Conservation (phyloP, 805 yeast species). For the Candida maris region DNA sequence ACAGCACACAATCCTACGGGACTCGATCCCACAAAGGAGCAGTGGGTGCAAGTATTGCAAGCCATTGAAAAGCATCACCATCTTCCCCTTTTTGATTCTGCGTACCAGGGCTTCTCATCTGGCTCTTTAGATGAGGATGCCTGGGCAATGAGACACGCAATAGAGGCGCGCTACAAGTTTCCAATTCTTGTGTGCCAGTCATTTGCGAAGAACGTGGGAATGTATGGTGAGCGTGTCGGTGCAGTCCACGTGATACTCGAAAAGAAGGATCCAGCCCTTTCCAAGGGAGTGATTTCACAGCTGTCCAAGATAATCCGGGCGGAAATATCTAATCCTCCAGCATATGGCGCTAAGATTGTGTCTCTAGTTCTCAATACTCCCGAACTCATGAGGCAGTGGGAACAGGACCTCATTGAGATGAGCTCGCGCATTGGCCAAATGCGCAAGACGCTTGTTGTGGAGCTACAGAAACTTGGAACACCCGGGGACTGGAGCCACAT, state of each 20-base stretch:
- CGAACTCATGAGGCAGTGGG: conserved; percentile 76
- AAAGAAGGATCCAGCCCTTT: conserved; percentile 37
- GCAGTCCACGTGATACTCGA: conserved; percentile 76
- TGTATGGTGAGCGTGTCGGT: conserved; percentile 97
- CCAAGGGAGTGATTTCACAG: conserved; percentile 67
- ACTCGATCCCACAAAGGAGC: conserved; percentile 78
- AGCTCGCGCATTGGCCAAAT: conserved; percentile 74
- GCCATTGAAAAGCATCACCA: conserved; percentile 60
- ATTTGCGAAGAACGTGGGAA: conserved; percentile 93
- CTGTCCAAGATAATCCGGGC: conserved; percentile 72
- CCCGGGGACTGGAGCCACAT: conserved; percentile 95
- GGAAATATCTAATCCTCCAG: conserved; percentile 91
- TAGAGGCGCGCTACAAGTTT: conserved; percentile 42
- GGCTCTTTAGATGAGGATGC: conserved; percentile 84
- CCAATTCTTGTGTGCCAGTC: conserved; percentile 87
- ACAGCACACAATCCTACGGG: conserved; percentile 99
- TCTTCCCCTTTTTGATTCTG: conserved; percentile 85
- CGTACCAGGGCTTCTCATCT: conserved; percentile 96
- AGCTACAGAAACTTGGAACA: conserved; percentile 60
- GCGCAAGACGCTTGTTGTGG: conserved; percentile 66
- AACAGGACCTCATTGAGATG: conserved; percentile 79
- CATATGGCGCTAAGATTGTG: conserved; percentile 92
- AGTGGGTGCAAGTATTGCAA: conserved; percentile 72
- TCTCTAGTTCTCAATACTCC: conserved; percentile 66
- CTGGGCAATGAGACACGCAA: conserved; percentile 70